Base-by-base conservation (phyloP, 441 rosid species). In the Melastoma candidum region DNA sequence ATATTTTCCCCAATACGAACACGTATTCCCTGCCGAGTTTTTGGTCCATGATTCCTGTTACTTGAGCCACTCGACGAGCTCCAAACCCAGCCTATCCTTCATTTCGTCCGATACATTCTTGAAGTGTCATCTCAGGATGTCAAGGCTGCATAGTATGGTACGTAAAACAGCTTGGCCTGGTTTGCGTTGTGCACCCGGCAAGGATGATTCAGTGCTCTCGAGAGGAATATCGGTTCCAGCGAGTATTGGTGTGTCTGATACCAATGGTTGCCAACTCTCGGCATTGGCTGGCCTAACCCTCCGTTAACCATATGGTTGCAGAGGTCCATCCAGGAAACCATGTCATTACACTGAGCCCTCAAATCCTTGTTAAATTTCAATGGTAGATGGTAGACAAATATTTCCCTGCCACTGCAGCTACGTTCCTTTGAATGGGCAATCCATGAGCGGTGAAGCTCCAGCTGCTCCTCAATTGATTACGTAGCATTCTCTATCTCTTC, bases 81-180 rank as follows among this genome's bases (percentile, higher is more conserved):
- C 96, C 5, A 78, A 10, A 0, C 73, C 58, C 65, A 87, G 59
- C 7, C 61, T 57, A 55, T 87, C 95, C 51, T 87, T 87, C 24
- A 83, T 82, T 51, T 87, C 95, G 29, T 51, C 64, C 7, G 95
- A 76, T 12, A 84, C 90, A 48, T 84, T 90, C 71, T 69, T 87
- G 78, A 90, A 86, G 70, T 90, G 96, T 95, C 97, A 90, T 66
- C 96, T 17, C 22, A 87, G 56, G 61, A 90, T 76, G 72, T 87
- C 95, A 0, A 90, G 52, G 45, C 97, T 92, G 0, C 92, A 46
- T 80, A 87, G 49, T 72, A 90, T 3, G 95, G 96, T 7, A 90
- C 95, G 57, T 84, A 87, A 52, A 81, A 90, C 50, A 90, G 79
- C 71, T 79, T 87, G 0, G 87, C 95, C 64, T 74, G 73, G 27